Evolutionary conservation across 2,329 filamentous ascomycete species (phyloP).

Genomic region (Fusarium citri): DNA sequence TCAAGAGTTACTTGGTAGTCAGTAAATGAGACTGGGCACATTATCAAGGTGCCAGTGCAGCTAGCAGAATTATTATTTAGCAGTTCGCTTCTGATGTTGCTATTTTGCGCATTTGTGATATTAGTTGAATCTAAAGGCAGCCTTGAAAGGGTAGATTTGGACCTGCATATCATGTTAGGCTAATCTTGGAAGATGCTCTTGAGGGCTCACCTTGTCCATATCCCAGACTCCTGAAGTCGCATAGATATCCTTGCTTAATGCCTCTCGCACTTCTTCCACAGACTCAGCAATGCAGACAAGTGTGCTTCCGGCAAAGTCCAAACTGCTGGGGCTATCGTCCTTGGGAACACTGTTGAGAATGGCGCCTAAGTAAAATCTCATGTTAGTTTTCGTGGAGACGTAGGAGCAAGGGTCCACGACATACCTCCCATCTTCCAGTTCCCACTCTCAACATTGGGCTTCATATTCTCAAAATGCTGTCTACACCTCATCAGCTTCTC

Average conservation of each 20-base stretch:
- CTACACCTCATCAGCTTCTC: slow-evolving; percentile 38
- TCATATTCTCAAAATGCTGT: slow-evolving; percentile 68
- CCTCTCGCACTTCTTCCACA: slow-evolving; percentile 75
- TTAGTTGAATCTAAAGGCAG: slow-evolving; percentile 53
- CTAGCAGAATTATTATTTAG: neutral
- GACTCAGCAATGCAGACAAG: slow-evolving; percentile 74
- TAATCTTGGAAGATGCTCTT: neutral
- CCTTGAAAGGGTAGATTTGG: slow-evolving; percentile 64
- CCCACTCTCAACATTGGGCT: slow-evolving; percentile 64
- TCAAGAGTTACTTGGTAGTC: neutral
- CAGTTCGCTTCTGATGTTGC: too few species aligned
- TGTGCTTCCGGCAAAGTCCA: slow-evolving; percentile 80
- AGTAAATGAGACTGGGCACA: slow-evolving; percentile 11
- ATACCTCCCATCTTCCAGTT: slow-evolving; percentile 73
- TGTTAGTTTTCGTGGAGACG: too few species aligned
- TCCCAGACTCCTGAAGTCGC: slow-evolving; percentile 82
- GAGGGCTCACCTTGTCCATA: slow-evolving; percentile 67
- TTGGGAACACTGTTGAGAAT: slow-evolving; percentile 74
- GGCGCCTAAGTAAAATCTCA: slow-evolving; percentile 62
- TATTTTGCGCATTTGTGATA: neutral
- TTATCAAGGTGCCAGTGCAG: neutral
- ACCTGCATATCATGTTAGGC: slow-evolving; percentile 48
- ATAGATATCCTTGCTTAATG: slow-evolving; percentile 80
- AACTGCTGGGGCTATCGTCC: slow-evolving; percentile 66
- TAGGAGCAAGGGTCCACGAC: too few species aligned